Conservation (phyloP, 106 monocot species). For the Dioscorea zingiberensis region DNA sequence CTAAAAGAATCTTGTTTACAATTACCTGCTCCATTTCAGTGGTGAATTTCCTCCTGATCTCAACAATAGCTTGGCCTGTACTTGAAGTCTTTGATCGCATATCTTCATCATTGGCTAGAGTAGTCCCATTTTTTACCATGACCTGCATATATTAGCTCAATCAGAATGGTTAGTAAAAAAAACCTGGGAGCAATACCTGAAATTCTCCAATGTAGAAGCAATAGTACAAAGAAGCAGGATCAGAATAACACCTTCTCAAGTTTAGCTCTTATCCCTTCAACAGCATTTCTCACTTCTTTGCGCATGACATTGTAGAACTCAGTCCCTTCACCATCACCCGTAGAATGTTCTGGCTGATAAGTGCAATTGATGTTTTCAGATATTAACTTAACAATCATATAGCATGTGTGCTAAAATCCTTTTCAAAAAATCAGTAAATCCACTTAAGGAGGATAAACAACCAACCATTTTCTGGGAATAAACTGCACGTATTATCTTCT, state of each 20-base stretch:
- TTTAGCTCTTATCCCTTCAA: slow-evolving; percentile 67
- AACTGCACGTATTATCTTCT: slow-evolving; percentile 54
- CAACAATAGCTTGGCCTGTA: slow-evolving; percentile 44
- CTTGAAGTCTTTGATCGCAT: slow-evolving; percentile 29
- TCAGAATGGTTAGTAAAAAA: too few species aligned
- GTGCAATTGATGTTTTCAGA: too few species aligned
- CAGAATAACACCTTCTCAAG: slow-evolving; percentile 46
- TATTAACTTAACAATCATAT: too few species aligned
- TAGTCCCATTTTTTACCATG: slow-evolving; percentile 33
- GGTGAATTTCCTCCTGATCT: slow-evolving; percentile 69
- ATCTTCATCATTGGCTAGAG: slow-evolving; percentile 14
- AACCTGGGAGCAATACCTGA: too few species aligned
- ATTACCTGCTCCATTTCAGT: slow-evolving; percentile 68
- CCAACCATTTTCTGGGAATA: slow-evolving; percentile 52
- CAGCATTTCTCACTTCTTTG: slow-evolving; percentile 70
- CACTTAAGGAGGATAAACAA: neutral
- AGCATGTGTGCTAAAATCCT: too few species aligned
- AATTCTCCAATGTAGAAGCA: too few species aligned
- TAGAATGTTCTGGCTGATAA: neutral
- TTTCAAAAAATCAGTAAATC: too few species aligned
- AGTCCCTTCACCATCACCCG: slow-evolving; percentile 32
- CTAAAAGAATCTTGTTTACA: neutral
- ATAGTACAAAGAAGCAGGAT: too few species aligned
- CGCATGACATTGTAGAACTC: slow-evolving; percentile 64
- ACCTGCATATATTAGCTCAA: slow-evolving; percentile 26